Evolutionary conservation across 1,139 yeast genomes (phyloP).

Genomic region (Lipomyces yarrowii): DNA sequence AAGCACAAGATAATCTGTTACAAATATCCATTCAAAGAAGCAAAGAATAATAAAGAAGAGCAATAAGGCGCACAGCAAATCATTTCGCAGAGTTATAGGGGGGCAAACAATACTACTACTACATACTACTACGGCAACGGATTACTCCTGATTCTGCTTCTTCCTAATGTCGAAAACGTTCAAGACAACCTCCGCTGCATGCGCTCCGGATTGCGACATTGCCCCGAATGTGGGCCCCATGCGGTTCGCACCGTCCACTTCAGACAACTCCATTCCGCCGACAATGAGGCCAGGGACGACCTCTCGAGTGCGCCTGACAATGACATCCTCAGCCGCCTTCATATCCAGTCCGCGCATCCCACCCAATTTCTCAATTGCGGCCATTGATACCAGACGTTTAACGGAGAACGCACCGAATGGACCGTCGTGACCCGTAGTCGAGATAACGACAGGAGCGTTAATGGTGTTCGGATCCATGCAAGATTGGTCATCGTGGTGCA

Average conservation of each 20-base stretch:
- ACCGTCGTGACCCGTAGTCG: conserved; percentile 82
- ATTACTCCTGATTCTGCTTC: conserved; percentile 40
- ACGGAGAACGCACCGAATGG: conserved; percentile 85
- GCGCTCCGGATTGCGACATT: conserved; percentile 75
- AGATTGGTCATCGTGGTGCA: conserved; percentile 75
- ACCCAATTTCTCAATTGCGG: conserved; percentile 53
- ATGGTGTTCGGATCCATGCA: conserved; percentile 87
- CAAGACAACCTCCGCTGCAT: conserved; percentile 68
- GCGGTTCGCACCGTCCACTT: conserved; percentile 74
- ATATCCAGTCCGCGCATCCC: conserved; percentile 82
- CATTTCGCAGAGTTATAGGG: background rate
- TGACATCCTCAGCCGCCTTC: conserved; percentile 77
- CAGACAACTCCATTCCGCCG: conserved; percentile 82
- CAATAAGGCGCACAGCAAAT: background rate
- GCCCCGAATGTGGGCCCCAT: conserved; percentile 89
- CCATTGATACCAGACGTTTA: conserved; percentile 48
- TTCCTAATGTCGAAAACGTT: conserved; percentile 55
- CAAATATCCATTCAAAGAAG: background rate
- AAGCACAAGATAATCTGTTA: background rate
- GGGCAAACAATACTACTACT: background rate
- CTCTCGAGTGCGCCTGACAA: conserved; percentile 70
- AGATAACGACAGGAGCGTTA: conserved; percentile 68
- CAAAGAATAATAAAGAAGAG: background rate
- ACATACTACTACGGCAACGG: background rate
- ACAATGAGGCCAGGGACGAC: conserved; percentile 72